Evolutionary conservation across 1,284 basidiomycete genomes (phyloP).

Genomic region (Ceratobasidium sp.): DNA sequence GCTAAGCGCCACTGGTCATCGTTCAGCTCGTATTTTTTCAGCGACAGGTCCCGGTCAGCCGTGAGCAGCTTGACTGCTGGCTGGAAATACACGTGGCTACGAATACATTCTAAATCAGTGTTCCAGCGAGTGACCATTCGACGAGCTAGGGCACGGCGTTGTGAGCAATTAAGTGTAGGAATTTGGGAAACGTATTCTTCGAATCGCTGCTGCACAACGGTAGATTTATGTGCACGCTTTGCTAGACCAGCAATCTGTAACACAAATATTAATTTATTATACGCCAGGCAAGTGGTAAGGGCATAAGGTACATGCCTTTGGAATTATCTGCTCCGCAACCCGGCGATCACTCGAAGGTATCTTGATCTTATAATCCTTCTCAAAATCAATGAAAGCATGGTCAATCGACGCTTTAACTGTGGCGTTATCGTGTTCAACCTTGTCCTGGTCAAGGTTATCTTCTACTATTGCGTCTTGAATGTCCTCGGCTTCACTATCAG

Average conservation of each 20-base stretch:
- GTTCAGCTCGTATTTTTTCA: not conserved
- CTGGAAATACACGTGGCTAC: not conserved
- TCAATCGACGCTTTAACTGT: slow-evolving; percentile 1
- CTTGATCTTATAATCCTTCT: not conserved
- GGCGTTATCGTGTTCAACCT: not conserved
- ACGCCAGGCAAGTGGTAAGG: not conserved
- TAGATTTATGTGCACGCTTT: not conserved
- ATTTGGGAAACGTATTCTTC: not conserved
- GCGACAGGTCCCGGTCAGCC: not conserved
- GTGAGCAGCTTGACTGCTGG: not conserved
- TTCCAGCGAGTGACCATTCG: slow-evolving; percentile 1
- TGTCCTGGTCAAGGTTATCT: slow-evolving; percentile 5
- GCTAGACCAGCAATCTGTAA: not conserved
- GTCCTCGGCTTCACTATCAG: slow-evolving; percentile 4
- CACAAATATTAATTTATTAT: not conserved
- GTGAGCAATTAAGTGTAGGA: not conserved
- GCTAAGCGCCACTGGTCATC: not conserved
- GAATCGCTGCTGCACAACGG: not conserved
- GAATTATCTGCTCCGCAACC: not conserved
- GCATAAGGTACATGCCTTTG: not conserved
- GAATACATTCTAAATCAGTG: not conserved
- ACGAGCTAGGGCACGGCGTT: not conserved
- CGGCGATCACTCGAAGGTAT: not conserved
- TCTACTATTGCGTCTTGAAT: not conserved
- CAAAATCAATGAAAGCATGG: not conserved